phyloP scores from a whole-genome alignment of 129 eudicot species.

The Ambrosia artemisiifolia region DNA sequence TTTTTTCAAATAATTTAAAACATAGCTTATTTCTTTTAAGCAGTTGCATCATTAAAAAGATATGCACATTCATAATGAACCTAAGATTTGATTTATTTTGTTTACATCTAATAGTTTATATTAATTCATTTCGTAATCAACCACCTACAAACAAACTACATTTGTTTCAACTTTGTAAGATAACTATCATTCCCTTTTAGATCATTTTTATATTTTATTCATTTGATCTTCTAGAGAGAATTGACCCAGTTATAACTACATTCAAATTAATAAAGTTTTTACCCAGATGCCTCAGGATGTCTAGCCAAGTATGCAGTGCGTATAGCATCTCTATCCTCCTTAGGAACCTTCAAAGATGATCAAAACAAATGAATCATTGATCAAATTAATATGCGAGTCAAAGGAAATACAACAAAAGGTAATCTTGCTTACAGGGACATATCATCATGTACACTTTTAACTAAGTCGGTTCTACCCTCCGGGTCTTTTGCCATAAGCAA shows the following conservation, averaged over 20 bases:
- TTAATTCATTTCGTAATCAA: not conserved
- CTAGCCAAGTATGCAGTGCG: slow-evolving; percentile 80
- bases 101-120: not conserved
- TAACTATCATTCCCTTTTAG: not conserved
- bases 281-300: slow-evolving; percentile 98
- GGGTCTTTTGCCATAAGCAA: slow-evolving; percentile 92
- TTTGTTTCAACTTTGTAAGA: not conserved
- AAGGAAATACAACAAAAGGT: not conserved
- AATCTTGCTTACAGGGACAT: slow-evolving; percentile 52
- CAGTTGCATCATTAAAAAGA: not conserved
- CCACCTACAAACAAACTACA: not conserved
- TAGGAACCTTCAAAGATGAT: slow-evolving; percentile 48
- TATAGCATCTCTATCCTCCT: slow-evolving; percentile 53
- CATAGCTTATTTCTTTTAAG: not conserved
- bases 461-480: slow-evolving; percentile 83
- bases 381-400: slow-evolving; percentile 4
- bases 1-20: not conserved
- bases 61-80: not conserved
- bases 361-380: slow-evolving; percentile 11
- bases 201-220: not conserved
- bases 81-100: not conserved
- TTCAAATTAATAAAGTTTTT: slow-evolving; percentile 11
- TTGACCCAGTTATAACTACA: not conserved
- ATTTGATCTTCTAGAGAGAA: not conserved
- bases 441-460: slow-evolving; percentile 85